phyloP scores from a whole-genome alignment of 768 basidiomycete species.

The Xerocomellus chrysenteron region DNA sequence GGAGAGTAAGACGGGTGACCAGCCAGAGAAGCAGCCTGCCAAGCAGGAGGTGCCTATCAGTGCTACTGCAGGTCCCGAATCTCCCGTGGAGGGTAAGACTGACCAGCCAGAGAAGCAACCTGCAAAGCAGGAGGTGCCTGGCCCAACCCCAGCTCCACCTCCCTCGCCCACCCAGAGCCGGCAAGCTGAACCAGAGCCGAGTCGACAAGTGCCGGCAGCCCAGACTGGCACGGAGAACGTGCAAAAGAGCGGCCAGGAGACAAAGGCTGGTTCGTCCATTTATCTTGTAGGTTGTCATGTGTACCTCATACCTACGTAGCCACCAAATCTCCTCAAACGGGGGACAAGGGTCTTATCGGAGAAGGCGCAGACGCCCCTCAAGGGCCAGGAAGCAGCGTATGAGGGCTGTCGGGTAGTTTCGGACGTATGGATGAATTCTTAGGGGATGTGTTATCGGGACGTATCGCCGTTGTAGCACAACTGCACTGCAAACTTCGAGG shows the following conservation, averaged over 20 bases:
- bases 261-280: slow-evolving; percentile 1
- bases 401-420: neutral
- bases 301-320: neutral
- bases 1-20: neutral
- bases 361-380: slow-evolving; percentile 2
- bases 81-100: neutral
- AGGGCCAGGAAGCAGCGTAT: slow-evolving; percentile 1
- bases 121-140: neutral
- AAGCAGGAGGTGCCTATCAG: neutral
- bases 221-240: neutral
- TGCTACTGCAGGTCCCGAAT: neutral
- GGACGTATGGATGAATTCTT: neutral
- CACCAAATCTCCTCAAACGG: neutral
- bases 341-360: neutral
- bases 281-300: too few species aligned
- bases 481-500: too few species aligned
- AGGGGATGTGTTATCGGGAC: too few species aligned
- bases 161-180: neutral
- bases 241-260: neutral
- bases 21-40: neutral
- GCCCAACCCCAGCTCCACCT: neutral
- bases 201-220: neutral
- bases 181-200: neutral
- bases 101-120: neutral
- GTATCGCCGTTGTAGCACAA: neutral